Evolutionary conservation across 1,284 basidiomycete genomes (phyloP).

Genomic region (Rhodotorula sp.): DNA sequence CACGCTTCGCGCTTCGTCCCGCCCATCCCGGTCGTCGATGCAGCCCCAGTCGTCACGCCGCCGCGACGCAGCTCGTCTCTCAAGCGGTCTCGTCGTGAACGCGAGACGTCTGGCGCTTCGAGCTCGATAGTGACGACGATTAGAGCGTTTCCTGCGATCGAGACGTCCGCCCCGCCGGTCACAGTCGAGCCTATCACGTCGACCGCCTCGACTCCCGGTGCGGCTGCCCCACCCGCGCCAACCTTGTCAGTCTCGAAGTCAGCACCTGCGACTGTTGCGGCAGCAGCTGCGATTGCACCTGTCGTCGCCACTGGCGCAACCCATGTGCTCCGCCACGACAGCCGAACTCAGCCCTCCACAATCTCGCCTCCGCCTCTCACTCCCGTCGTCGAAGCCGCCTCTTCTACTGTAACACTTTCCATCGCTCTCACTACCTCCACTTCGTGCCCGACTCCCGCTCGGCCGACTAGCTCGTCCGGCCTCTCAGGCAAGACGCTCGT

Average conservation of each 20-base stretch:
- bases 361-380: too few relatives aligned
- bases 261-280: background rate
- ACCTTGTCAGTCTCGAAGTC: background rate
- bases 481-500: too few relatives aligned
- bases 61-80: conserved; percentile 11
- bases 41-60: background rate
- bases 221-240: background rate
- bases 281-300: background rate
- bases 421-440: too few relatives aligned
- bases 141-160: background rate
- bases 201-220: background rate
- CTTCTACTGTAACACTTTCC: too few relatives aligned
- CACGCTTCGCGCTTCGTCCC: background rate
- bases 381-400: too few relatives aligned
- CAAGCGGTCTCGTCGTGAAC: background rate
- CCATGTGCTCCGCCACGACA: background rate
- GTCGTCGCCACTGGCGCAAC: background rate
- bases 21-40: background rate
- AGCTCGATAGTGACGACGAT: background rate
- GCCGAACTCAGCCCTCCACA: too few relatives aligned
- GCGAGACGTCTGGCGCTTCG: background rate
- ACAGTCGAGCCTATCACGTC: background rate
- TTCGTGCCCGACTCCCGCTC: too few relatives aligned
- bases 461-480: too few relatives aligned
- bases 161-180: background rate